Percentiles rank a stretch among this genome's conserved stretches.
These are phyloP conservation scores for Penstemon barbatus DNA, from an alignment of 257 asterid species.

Conservation along the genomic window DNA sequence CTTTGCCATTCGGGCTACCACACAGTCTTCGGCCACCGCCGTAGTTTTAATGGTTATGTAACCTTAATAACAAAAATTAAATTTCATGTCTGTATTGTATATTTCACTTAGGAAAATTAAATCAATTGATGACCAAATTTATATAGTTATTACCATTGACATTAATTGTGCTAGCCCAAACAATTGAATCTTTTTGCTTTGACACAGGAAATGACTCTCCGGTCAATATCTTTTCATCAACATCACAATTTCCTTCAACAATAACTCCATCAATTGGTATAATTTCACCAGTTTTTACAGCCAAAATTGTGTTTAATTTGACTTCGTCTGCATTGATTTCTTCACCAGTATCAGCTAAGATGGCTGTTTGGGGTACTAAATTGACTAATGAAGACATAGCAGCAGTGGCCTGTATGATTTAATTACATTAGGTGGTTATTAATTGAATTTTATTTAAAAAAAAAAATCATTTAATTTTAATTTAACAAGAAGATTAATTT, in stretches of 20 bases:
- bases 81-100: too few relatives aligned
- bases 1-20: slow-evolving; percentile 81
- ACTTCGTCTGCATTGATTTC: slow-evolving; percentile 71
- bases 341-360: slow-evolving; percentile 73
- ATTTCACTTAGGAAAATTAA: too few relatives aligned
- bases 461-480: too few relatives aligned
- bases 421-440: too few relatives aligned
- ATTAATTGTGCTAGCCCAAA: slow-evolving; percentile 88
- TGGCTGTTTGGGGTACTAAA: slow-evolving; percentile 74
- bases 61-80: slow-evolving; percentile 35
- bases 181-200: slow-evolving; percentile 65
- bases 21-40: slow-evolving; percentile 69
- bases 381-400: slow-evolving; percentile 74
- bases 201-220: slow-evolving; percentile 90
- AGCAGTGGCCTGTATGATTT: slow-evolving; percentile 42
- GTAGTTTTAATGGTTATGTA: slow-evolving; percentile 64
- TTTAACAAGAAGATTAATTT: not conserved
- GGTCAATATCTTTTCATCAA: slow-evolving; percentile 73
- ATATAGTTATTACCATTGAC: slow-evolving; percentile 51
- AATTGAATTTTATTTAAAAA: too few relatives aligned
- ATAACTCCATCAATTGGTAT: slow-evolving; percentile 85
- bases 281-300: slow-evolving; percentile 75
- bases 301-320: slow-evolving; percentile 57
- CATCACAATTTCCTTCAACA: slow-evolving; percentile 75
- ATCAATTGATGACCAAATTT: too few relatives aligned